phyloP scores from a whole-genome alignment of 2,329 filamentous ascomycete species.

The Whalleya microplaca region DNA sequence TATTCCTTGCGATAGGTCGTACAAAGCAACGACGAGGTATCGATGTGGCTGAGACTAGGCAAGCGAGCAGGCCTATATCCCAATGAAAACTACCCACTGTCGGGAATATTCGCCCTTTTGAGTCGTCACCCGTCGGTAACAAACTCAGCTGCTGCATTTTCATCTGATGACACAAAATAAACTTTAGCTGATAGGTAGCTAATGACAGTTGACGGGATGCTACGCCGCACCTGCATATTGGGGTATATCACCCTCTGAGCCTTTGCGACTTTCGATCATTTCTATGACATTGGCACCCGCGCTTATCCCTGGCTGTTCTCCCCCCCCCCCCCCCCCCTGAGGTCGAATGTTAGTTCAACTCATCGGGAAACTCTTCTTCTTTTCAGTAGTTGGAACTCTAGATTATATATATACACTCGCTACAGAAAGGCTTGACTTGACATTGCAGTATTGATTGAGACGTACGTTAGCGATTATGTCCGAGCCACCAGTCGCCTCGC shows the following conservation, averaged over 20 bases:
- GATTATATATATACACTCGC: no score
- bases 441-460: background rate
- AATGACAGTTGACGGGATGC: no score
- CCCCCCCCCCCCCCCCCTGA: no score
- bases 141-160: background rate
- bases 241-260: no score
- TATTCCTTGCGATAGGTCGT: background rate
- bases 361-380: no score
- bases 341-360: no score
- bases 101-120: background rate
- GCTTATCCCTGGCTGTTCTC: no score
- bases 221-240: no score
- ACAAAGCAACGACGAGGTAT: background rate
- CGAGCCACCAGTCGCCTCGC: constrained; percentile 4
- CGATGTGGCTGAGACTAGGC: background rate
- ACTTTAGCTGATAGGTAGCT: no score
- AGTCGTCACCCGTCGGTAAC: background rate
- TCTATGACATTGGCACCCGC: no score
- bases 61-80: background rate
- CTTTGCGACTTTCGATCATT: no score
- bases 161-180: background rate
- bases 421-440: background rate
- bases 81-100: background rate
- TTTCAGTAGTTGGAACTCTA: no score
- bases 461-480: constrained; percentile 7